Conservation (phyloP, 768 basidiomycete species). For the Lyophyllum atratum region DNA sequence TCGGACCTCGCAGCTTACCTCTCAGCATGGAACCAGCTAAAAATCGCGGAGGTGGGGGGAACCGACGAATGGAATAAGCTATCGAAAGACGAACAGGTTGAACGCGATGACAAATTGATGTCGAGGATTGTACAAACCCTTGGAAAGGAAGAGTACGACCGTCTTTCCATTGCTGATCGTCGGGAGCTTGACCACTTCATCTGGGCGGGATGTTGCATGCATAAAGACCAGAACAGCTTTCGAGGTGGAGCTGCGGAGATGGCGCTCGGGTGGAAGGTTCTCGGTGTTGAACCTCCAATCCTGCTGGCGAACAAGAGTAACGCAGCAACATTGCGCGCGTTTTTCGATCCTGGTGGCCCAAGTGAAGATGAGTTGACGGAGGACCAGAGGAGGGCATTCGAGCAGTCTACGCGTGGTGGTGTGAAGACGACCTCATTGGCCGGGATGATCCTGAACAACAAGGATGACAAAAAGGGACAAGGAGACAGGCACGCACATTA, state of each 20-base stretch:
- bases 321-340: slow-evolving; percentile 9
- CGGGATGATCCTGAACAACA: slow-evolving; percentile 30
- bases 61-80: slow-evolving; percentile 8
- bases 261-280: slow-evolving; percentile 19
- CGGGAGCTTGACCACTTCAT: slow-evolving; percentile 17
- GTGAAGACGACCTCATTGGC: slow-evolving; percentile 24
- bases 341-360: neutral
- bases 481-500: slow-evolving; percentile 21
- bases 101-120: neutral
- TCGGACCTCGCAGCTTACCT: neutral
- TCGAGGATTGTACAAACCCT: neutral
- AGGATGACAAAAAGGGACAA: slow-evolving; percentile 34
- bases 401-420: slow-evolving; percentile 23
- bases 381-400: slow-evolving; percentile 10
- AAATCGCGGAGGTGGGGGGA: neutral
- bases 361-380: neutral
- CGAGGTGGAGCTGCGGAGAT: slow-evolving; percentile 22
- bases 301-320: slow-evolving; percentile 26
- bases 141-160: neutral
- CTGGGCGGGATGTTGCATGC: no score
- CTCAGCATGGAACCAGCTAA: neutral
- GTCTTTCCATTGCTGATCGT: neutral
- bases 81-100: slow-evolving; percentile 7
- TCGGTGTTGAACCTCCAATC: slow-evolving; percentile 14
- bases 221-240: slow-evolving; percentile 29